Evolutionary conservation across 2,329 filamentous ascomycete species (phyloP).

Genomic region (Rhynchosporium agropyri): DNA sequence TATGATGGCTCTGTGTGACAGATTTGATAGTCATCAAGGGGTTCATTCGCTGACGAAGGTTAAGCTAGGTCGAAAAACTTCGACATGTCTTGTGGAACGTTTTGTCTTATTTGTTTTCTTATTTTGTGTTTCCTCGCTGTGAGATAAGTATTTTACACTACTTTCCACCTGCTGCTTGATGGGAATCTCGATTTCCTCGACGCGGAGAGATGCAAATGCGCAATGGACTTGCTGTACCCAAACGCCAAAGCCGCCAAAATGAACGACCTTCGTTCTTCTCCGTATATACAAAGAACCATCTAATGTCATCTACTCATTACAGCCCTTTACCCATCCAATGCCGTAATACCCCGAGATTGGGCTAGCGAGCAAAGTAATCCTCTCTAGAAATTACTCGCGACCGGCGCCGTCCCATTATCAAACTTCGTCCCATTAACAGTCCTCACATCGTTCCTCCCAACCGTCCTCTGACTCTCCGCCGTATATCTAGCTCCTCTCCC

Average conservation of each 20-base stretch:
- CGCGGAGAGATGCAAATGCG: background rate
- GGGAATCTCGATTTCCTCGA: background rate
- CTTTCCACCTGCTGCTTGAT: background rate
- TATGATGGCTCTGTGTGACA: too few relatives aligned
- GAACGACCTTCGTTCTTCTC: background rate
- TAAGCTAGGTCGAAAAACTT: too few relatives aligned
- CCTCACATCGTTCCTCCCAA: slow-evolving; percentile 27
- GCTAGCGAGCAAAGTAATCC: too few relatives aligned
- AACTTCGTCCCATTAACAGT: slow-evolving; percentile 27
- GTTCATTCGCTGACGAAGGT: too few relatives aligned
- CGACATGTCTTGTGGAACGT: too few relatives aligned
- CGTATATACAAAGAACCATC: slow-evolving; percentile 9
- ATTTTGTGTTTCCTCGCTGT: background rate
- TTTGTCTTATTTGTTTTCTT: too few relatives aligned
- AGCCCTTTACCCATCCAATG: background rate
- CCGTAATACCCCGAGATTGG: background rate
- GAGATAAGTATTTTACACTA: slow-evolving; percentile 1
- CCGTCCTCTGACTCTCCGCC: slow-evolving; percentile 29
- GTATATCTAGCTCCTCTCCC: slow-evolving; percentile 20
- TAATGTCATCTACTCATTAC: slow-evolving; percentile 5
- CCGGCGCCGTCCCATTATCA: slow-evolving; percentile 14
- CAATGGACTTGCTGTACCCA: background rate
- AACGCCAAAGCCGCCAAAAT: slow-evolving; percentile 5
- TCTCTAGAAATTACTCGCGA: slow-evolving; percentile 28
- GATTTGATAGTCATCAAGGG: too few relatives aligned